Percentiles rank a stretch among this genome's conserved stretches.
Conservation (phyloP, 2,329 filamentous ascomycete species). For the Cyanodermella asteris region DNA sequence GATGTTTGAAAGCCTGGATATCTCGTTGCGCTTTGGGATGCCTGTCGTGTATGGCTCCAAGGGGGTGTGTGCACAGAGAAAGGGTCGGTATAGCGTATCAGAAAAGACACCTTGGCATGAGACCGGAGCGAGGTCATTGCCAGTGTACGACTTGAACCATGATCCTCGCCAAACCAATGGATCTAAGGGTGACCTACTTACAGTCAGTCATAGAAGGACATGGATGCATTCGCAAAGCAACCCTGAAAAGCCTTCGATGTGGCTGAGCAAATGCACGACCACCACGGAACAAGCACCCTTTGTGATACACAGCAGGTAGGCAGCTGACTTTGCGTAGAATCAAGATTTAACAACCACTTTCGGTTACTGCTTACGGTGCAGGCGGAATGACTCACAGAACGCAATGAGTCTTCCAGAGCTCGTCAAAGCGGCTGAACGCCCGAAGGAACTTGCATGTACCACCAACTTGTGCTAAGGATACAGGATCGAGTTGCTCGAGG, state of each 20-base stretch:
- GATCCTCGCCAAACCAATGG: slow-evolving; percentile 52
- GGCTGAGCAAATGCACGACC: too few relatives aligned
- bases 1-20: slow-evolving; percentile 46
- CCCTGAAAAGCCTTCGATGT: too few relatives aligned
- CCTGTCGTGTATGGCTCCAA: slow-evolving; percentile 42
- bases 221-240: too few relatives aligned
- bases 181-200: too few relatives aligned
- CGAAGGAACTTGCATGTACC: slow-evolving; percentile 68
- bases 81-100: slow-evolving; percentile 74
- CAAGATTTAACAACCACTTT: too few relatives aligned
- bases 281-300: too few relatives aligned
- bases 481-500: slow-evolving; percentile 50
- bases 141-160: slow-evolving; percentile 56
- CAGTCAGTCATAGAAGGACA: too few relatives aligned
- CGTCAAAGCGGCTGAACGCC: slow-evolving; percentile 64
- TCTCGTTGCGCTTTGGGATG: slow-evolving; percentile 55
- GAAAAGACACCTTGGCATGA: slow-evolving; percentile 68
- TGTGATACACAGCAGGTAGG: too few relatives aligned
- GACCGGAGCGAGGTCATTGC: slow-evolving; percentile 27
- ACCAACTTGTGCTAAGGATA: slow-evolving; percentile 42
- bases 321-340: too few relatives aligned
- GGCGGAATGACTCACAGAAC: slow-evolving; percentile 76
- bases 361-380: too few relatives aligned
- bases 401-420: slow-evolving; percentile 73
- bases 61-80: slow-evolving; percentile 61